Evolutionary conservation across 2,329 filamentous ascomycete species (phyloP).

Genomic region (Thermothelomyces thermophilus): DNA sequence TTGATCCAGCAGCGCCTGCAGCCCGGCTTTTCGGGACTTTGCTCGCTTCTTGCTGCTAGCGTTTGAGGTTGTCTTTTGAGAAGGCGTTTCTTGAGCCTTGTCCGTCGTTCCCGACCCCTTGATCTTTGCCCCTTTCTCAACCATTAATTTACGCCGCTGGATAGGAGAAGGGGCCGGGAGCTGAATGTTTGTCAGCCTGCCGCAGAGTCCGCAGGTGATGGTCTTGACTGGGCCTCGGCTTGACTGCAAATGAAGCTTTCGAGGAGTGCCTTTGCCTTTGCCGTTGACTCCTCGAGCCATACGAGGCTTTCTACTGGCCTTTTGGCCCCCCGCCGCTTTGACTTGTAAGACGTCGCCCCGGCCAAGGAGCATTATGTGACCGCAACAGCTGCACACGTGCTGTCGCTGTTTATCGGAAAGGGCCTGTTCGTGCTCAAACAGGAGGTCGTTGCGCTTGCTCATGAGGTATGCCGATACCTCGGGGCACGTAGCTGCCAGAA

Average conservation of each 20-base stretch:
- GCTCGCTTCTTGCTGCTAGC: constrained; percentile 59
- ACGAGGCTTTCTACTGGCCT: constrained; percentile 42
- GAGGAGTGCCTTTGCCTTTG: constrained; percentile 3
- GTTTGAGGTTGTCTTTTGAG: constrained; percentile 33
- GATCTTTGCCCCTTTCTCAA: constrained; percentile 27
- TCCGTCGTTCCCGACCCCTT: constrained; percentile 22
- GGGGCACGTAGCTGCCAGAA: constrained; percentile 46
- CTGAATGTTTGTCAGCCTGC: constrained; percentile 36
- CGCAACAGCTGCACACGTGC: constrained; percentile 53
- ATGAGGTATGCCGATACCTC: constrained; percentile 55
- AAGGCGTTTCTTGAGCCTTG: constrained; percentile 6
- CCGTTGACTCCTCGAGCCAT: neutral
- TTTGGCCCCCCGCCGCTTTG: constrained; percentile 26
- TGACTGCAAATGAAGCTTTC: constrained; percentile 1
- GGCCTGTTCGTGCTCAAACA: constrained; percentile 40
- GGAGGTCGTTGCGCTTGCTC: constrained; percentile 44
- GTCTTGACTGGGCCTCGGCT: constrained; percentile 32
- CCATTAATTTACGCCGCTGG: constrained; percentile 24
- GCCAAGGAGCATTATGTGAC: constrained; percentile 52
- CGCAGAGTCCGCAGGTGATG: constrained; percentile 41
- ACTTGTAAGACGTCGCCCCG: constrained; percentile 38
- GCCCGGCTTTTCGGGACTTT: constrained; percentile 57
- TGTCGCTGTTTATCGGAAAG: constrained; percentile 45
- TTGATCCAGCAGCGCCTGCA: constrained; percentile 59
- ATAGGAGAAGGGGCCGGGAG: constrained; percentile 34